Evolutionary conservation across 2,329 filamentous ascomycete genomes (phyloP).

Genomic region (Phaeosphaeriaceae sp.): DNA sequence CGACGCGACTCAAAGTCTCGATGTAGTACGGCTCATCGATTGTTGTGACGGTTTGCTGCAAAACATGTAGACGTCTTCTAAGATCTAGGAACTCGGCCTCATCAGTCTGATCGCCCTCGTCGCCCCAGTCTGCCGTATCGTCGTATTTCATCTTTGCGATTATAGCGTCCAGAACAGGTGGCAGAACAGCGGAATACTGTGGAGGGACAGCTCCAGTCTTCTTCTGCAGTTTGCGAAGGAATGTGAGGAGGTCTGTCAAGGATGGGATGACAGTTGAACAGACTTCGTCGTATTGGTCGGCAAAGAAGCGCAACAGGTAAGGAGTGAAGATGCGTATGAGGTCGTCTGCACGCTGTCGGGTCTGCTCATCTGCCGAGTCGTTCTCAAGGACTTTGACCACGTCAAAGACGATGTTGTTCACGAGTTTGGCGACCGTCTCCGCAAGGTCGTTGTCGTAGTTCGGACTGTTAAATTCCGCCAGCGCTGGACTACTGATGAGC

Average conservation of each 20-base stretch:
- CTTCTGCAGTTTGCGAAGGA: conserved; percentile 80
- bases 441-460: conserved; percentile 95
- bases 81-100: conserved; percentile 98
- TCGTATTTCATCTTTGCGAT: conserved; percentile 98
- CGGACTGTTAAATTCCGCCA: conserved; percentile 79
- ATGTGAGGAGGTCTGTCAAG: conserved; percentile 88
- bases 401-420: conserved; percentile 88
- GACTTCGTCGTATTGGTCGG: conserved; percentile 97
- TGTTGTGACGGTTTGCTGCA: conserved; percentile 91
- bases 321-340: conserved; percentile 85
- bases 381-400: conserved; percentile 87
- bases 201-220: conserved; percentile 68
- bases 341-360: conserved; percentile 77
- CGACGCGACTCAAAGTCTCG: conserved; percentile 83
- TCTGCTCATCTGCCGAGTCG: conserved; percentile 66
- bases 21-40: conserved; percentile 90
- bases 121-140: conserved; percentile 90
- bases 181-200: conserved; percentile 81
- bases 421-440: conserved; percentile 92
- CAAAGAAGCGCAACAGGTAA: conserved; percentile 90
- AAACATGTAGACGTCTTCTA: conserved; percentile 83
- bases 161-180: conserved; percentile 88
- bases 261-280: conserved; percentile 95
- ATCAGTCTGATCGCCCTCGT: conserved; percentile 92
- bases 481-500: conserved; percentile 80